Evolutionary conservation across 2,329 filamentous ascomycete genomes (phyloP).

Genomic region (Beauveria varroae): DNA sequence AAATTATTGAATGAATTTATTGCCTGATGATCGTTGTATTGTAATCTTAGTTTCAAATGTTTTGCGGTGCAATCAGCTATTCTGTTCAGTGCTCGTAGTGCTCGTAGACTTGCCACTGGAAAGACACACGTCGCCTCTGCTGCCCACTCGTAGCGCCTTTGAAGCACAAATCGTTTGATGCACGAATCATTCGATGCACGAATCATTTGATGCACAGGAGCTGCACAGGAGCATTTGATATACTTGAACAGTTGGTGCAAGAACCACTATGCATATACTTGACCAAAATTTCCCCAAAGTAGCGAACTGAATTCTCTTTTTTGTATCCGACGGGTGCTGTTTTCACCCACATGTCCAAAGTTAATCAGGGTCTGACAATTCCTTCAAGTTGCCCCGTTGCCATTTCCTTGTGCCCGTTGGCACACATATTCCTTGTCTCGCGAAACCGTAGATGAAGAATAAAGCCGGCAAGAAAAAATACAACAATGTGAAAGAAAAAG

Average conservation of each 20-base stretch:
- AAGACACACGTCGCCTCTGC: too few species aligned
- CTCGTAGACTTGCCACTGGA: too few species aligned
- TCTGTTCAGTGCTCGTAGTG: too few species aligned
- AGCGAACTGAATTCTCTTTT: background rate
- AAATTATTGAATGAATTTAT: background rate
- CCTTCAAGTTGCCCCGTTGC: too few species aligned
- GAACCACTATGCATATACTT: background rate
- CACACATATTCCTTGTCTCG: background rate
- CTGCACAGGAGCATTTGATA: background rate
- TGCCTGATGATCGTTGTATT: background rate
- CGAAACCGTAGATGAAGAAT: background rate
- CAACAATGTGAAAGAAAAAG: background rate
- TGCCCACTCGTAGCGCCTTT: too few species aligned
- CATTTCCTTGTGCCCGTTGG: background rate
- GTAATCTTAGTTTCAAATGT: too few species aligned
- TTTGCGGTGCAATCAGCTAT: too few species aligned
- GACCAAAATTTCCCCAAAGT: background rate
- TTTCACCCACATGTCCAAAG: constrained; percentile 6
- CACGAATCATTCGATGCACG: too few species aligned
- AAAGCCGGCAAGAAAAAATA: background rate
- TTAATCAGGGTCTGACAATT: background rate
- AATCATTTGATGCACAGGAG: too few species aligned
- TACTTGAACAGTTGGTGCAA: background rate
- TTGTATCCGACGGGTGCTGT: constrained; percentile 1
- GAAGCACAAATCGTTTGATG: too few species aligned